Evolutionary conservation across 2,329 filamentous ascomycete species (phyloP).

Genomic region (Ascochyta rabiei): DNA sequence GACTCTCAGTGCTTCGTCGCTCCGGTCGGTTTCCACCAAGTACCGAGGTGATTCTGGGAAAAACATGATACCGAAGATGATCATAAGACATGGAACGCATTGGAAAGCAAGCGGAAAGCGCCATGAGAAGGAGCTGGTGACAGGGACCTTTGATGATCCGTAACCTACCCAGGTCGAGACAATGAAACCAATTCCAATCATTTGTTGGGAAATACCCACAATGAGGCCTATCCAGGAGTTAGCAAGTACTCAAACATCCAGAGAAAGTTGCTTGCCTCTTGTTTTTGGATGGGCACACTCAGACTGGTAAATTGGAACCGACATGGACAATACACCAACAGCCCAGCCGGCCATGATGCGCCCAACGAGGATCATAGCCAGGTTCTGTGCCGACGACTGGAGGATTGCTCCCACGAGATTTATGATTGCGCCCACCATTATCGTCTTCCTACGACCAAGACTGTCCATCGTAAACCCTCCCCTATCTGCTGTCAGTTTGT

Average conservation of each 20-base stretch:
- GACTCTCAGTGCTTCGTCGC: constrained; percentile 59
- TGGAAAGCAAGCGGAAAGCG: constrained; percentile 56
- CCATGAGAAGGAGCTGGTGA: constrained; percentile 48
- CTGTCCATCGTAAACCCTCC: constrained; percentile 65
- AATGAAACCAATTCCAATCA: constrained; percentile 64
- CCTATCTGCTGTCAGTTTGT: constrained; percentile 22
- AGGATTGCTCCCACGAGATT: constrained; percentile 64
- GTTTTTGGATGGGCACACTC: constrained; percentile 66
- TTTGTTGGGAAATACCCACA: constrained; percentile 63
- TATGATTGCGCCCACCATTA: constrained; percentile 64
- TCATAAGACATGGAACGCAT: constrained; percentile 52
- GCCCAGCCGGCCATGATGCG: constrained; percentile 65
- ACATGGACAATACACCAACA: constrained; percentile 64
- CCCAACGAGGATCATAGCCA: constrained; percentile 63
- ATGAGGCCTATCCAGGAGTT: constrained; percentile 49
- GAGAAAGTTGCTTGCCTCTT: constrained; percentile 50
- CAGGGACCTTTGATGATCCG: constrained; percentile 44
- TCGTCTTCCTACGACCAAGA: constrained; percentile 64
- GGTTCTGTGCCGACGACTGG: constrained; percentile 62
- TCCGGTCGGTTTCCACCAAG: constrained; percentile 55
- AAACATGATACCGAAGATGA: constrained; percentile 52
- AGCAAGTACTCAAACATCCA: background rate
- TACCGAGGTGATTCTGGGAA: constrained; percentile 49
- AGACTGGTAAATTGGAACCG: constrained; percentile 68
- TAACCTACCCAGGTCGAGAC: constrained; percentile 61